Evolutionary conservation across 1,139 yeast species (phyloP).

Genomic region (Suhomyces yuchorum): DNA sequence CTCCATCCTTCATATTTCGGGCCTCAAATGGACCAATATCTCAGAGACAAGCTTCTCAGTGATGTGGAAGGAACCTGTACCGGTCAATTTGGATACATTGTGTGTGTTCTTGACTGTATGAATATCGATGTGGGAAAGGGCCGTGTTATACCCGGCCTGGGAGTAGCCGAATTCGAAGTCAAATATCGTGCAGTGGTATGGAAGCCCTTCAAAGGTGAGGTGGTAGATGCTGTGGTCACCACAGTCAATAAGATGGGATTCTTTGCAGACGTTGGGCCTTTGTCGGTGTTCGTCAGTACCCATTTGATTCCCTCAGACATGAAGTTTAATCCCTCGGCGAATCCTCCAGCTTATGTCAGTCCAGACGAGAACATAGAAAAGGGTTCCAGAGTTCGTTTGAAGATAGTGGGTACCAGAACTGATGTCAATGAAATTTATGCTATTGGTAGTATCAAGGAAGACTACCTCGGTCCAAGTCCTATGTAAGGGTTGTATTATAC

Average conservation of each 20-base stretch:
- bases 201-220: slow-evolving; percentile 98
- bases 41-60: slow-evolving; percentile 83
- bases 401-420: slow-evolving; percentile 95
- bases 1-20: slow-evolving; percentile 97
- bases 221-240: slow-evolving; percentile 93
- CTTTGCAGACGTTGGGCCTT: slow-evolving; percentile 97
- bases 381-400: slow-evolving; percentile 90
- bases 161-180: slow-evolving; percentile 96
- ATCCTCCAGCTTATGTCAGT: slow-evolving; percentile 97
- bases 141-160: slow-evolving; percentile 81
- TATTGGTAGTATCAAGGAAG: slow-evolving; percentile 96
- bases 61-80: slow-evolving; percentile 99
- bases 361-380: slow-evolving; percentile 94
- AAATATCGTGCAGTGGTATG: slow-evolving; percentile 96
- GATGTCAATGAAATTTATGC: slow-evolving; percentile 98
- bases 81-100: slow-evolving; percentile 97
- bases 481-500: slow-evolving; percentile 25
- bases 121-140: slow-evolving; percentile 96
- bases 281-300: slow-evolving; percentile 90
- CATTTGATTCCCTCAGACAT: slow-evolving; percentile 94
- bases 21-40: slow-evolving; percentile 93
- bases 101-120: slow-evolving; percentile 94
- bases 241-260: slow-evolving; percentile 96
- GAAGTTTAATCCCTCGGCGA: slow-evolving; percentile 92
- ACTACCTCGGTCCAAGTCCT: slow-evolving; percentile 83